Percentiles rank a stretch among this genome's conserved stretches.
Evolutionary conservation across 2,329 filamentous ascomycete genomes (phyloP).

Genomic region (Whalleya microplaca): DNA sequence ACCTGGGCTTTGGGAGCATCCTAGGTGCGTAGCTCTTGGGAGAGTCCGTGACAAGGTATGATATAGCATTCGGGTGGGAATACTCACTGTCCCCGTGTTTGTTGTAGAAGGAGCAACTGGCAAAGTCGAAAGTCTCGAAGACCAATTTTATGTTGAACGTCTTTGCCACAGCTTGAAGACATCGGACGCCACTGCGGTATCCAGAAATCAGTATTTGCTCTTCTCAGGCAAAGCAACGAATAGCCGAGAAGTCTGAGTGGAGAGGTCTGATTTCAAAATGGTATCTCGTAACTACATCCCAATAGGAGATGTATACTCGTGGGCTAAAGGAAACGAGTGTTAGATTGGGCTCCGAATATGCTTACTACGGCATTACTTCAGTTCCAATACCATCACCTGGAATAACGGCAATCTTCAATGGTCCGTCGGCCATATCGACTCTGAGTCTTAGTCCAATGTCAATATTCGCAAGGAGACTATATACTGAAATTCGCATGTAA

Average conservation of each 20-base stretch:
- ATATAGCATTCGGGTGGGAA: background rate
- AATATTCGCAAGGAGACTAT: background rate
- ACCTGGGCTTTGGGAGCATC: background rate
- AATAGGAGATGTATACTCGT: background rate
- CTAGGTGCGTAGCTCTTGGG: background rate
- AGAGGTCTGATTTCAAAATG: background rate
- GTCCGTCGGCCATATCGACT: constrained; percentile 9
- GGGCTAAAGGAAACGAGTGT: background rate
- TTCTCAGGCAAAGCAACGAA: background rate
- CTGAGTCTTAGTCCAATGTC: background rate
- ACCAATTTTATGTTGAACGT: constrained; percentile 56
- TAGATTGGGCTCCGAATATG: background rate
- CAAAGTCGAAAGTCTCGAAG: constrained; percentile 68
- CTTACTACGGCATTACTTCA: constrained; percentile 63
- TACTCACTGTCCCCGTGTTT: constrained; percentile 41
- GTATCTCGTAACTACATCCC: background rate
- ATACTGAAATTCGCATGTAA: background rate
- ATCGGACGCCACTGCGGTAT: constrained; percentile 52
- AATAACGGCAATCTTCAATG: constrained; percentile 60
- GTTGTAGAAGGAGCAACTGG: constrained; percentile 63
- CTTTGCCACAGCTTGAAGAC: constrained; percentile 55
- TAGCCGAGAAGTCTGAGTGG: background rate
- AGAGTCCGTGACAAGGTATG: background rate
- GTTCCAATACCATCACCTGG: constrained; percentile 72
- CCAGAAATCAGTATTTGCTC: background rate